Conservation (phyloP, 805 yeast genomes). For the Saccharomycopsis sp. region DNA sequence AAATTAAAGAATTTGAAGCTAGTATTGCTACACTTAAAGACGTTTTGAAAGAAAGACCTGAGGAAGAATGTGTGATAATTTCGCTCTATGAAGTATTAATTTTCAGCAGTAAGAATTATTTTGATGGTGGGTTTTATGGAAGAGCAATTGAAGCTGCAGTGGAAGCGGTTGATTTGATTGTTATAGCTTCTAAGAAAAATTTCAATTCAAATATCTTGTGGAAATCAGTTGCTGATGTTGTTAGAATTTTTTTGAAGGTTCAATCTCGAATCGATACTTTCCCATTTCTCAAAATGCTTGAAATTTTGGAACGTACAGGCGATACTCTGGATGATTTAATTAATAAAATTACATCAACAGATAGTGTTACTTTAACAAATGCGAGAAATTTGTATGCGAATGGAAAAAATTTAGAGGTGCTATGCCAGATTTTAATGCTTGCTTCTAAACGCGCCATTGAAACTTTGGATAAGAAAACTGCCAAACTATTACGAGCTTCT, state of each 20-base stretch:
- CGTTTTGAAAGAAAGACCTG: conserved; percentile 37
- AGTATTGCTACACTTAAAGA: conserved; percentile 44
- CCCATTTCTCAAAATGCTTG: conserved; percentile 39
- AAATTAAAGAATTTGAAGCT: conserved; percentile 57
- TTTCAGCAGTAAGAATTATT: conserved; percentile 44
- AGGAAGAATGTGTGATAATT: conserved; percentile 43
- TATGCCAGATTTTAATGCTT: conserved; percentile 33
- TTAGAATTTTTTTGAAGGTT: conserved; percentile 45
- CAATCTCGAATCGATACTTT: conserved; percentile 45
- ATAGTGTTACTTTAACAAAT: conserved; percentile 3
- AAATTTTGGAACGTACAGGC: conserved; percentile 20
- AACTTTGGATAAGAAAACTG: conserved; percentile 25
- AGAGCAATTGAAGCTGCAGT: conserved; percentile 33
- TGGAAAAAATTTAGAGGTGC: background rate
- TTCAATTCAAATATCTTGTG: conserved; percentile 48
- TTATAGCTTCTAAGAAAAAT: conserved; percentile 32
- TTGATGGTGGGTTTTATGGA: conserved; percentile 57
- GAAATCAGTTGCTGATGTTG: conserved; percentile 55
- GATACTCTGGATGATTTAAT: conserved; percentile 21
- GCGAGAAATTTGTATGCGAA: background rate
- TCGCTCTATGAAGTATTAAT: conserved; percentile 53
- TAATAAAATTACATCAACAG: conserved; percentile 22
- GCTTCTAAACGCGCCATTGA: conserved; percentile 40
- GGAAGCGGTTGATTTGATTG: conserved; percentile 39
- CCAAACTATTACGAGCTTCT: conserved; percentile 49